Percentiles rank a stretch among this genome's conserved stretches.
Conservation (phyloP, 192 early-diverging fungal genomes). For the Coemansia sp. region DNA sequence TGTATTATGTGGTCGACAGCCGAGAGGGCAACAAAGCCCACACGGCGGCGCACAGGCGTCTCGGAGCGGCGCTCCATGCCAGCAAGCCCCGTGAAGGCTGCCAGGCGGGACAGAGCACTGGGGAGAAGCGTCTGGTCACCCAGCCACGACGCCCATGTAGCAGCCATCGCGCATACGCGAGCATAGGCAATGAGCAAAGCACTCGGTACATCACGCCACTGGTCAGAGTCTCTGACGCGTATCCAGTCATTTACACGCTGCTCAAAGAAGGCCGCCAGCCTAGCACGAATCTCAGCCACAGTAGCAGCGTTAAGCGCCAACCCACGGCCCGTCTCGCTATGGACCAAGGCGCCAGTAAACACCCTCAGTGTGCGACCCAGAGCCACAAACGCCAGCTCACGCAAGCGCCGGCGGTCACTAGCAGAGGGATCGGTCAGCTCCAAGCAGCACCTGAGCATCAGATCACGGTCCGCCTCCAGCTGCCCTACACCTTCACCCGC, state of each 20-base stretch:
- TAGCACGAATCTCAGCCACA: neutral
- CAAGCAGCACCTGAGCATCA: constrained; percentile 13
- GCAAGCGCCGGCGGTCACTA: constrained; percentile 10
- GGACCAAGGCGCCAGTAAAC: constrained; percentile 29
- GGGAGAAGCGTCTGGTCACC: constrained; percentile 29
- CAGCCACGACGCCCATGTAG: constrained; percentile 42
- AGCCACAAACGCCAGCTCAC: constrained; percentile 40
- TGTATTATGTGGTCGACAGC: constrained; percentile 51
- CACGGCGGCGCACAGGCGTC: constrained; percentile 2
- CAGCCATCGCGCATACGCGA: constrained; percentile 32
- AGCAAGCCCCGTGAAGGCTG: constrained; percentile 25
- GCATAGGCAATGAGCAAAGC: constrained; percentile 36
- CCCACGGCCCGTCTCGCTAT: constrained; percentile 3
- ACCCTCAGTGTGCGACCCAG: constrained; percentile 28
- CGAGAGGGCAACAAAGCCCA: constrained; percentile 46
- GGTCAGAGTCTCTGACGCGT: neutral
- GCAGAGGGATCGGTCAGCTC: constrained; percentile 17
- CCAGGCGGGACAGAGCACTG: constrained; percentile 8
- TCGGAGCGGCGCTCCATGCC: constrained; percentile 12
- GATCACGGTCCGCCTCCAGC: constrained; percentile 27
- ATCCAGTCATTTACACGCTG: constrained; percentile 13
- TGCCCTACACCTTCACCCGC: neutral
- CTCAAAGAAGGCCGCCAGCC: constrained; percentile 24
- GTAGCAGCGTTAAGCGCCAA: constrained; percentile 2
- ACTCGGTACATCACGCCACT: constrained; percentile 10